These are phyloP conservation scores for Thuja plicata DNA, from an alignment of 83 land plant species.

Conservation along the genomic window DNA sequence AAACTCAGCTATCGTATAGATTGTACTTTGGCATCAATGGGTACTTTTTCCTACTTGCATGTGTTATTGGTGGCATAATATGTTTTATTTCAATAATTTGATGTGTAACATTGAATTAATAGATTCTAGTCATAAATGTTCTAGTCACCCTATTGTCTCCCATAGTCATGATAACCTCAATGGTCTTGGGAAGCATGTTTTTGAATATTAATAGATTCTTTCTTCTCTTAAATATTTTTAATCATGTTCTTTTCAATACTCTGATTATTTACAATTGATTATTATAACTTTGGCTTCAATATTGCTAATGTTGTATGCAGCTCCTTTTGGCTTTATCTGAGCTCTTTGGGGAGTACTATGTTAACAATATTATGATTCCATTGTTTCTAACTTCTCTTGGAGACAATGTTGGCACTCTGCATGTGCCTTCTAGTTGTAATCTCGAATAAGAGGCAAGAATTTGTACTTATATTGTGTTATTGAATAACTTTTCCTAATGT, in stretches of 20 bases:
- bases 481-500: neutral
- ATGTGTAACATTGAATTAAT: neutral
- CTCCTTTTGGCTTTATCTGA: constrained; percentile 55
- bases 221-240: neutral
- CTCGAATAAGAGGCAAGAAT: constrained; percentile 60
- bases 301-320: constrained; percentile 45
- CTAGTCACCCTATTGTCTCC: neutral
- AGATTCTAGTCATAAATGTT: neutral
- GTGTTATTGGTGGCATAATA: neutral
- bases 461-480: neutral
- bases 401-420: constrained; percentile 53
- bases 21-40: neutral
- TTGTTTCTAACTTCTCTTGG: constrained; percentile 75
- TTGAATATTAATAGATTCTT: neutral
- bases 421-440: constrained; percentile 45
- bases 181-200: neutral
- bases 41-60: neutral
- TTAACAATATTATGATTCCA: constrained; percentile 72
- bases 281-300: constrained; percentile 8
- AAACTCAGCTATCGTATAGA: neutral
- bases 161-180: neutral
- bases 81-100: neutral
- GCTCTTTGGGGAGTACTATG: constrained; percentile 66
- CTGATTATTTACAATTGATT: neutral
- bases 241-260: neutral